Evolutionary conservation across 352 stramenopile species (phyloP).

Genomic region (Globisporangium middletonii): DNA sequence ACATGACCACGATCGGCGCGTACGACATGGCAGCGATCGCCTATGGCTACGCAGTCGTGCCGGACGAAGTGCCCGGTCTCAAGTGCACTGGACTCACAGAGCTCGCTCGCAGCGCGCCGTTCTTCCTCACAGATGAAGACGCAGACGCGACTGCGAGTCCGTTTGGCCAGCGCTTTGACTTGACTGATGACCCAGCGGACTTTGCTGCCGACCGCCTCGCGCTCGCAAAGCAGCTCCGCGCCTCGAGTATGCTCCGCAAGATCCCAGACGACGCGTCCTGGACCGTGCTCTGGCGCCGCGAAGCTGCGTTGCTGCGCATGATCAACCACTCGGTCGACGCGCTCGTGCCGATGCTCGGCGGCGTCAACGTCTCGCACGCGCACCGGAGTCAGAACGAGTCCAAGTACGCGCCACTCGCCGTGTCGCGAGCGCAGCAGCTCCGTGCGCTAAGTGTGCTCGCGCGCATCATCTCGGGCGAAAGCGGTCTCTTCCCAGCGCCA

Average conservation of each 20-base stretch:
- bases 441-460: slow-evolving; percentile 32
- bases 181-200: slow-evolving; percentile 52
- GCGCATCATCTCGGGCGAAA: slow-evolving; percentile 36
- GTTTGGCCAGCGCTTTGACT: slow-evolving; percentile 47
- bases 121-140: slow-evolving; percentile 69
- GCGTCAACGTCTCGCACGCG: slow-evolving; percentile 54
- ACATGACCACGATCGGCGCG: slow-evolving; percentile 52
- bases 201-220: slow-evolving; percentile 47
- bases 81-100: slow-evolving; percentile 29
- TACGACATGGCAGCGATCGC: slow-evolving; percentile 83
- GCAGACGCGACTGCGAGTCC: slow-evolving; percentile 34
- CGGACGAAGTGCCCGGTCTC: slow-evolving; percentile 41
- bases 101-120: slow-evolving; percentile 32
- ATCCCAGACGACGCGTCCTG: slow-evolving; percentile 50
- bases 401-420: slow-evolving; percentile 23
- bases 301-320: slow-evolving; percentile 31
- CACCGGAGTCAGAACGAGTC: slow-evolving; percentile 30
- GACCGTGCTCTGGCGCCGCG: slow-evolving; percentile 45
- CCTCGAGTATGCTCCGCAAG: slow-evolving; percentile 22
- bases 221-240: slow-evolving; percentile 41
- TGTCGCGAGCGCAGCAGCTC: slow-evolving; percentile 30
- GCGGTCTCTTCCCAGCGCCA: slow-evolving; percentile 44
- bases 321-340: slow-evolving; percentile 32
- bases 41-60: slow-evolving; percentile 68
- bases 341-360: slow-evolving; percentile 42